A percentile compares a stretch with the other conserved stretches of the same genome.
Conservation (phyloP, 2,329 filamentous ascomycete species). For the Fonsecaea monophora region DNA sequence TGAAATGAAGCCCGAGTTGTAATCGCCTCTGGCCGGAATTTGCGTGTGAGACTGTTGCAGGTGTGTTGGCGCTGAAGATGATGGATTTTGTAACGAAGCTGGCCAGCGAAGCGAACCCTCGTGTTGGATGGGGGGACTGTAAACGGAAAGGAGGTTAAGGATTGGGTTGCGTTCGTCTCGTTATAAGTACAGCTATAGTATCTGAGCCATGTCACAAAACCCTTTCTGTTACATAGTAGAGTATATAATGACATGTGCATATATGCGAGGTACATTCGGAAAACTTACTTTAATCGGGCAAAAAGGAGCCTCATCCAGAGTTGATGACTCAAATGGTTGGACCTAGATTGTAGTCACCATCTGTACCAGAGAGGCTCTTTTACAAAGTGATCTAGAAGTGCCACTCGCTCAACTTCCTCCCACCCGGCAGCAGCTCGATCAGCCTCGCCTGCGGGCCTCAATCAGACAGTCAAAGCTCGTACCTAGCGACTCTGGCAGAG, state of each 20-base stretch:
- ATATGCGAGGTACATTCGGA: neutral
- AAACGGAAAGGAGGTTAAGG: neutral
- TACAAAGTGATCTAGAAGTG: neutral
- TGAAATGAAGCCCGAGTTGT: constrained; percentile 26
- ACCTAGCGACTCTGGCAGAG: neutral
- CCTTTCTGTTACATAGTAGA: neutral
- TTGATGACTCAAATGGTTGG: neutral
- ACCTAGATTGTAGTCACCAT: no score
- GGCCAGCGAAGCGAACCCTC: neutral
- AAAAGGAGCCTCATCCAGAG: neutral
- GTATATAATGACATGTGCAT: no score
- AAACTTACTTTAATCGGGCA: neutral
- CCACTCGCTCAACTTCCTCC: neutral
- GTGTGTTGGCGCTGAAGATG: neutral
- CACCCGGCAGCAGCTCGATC: neutral
- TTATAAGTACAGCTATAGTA: neutral
- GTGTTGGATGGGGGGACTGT: neutral
- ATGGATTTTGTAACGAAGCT: neutral
- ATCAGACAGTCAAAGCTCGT: neutral
- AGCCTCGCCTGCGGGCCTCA: neutral
- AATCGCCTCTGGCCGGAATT: neutral
- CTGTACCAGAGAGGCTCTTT: no score
- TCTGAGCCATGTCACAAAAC: neutral
- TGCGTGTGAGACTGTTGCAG: neutral
- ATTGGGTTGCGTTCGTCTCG: neutral